Percentiles rank a stretch among this genome's conserved stretches.
These are phyloP conservation scores for Aspergillus ochraceus DNA, from an alignment of 2,329 filamentous ascomycete genomes.

Conservation along the genomic window DNA sequence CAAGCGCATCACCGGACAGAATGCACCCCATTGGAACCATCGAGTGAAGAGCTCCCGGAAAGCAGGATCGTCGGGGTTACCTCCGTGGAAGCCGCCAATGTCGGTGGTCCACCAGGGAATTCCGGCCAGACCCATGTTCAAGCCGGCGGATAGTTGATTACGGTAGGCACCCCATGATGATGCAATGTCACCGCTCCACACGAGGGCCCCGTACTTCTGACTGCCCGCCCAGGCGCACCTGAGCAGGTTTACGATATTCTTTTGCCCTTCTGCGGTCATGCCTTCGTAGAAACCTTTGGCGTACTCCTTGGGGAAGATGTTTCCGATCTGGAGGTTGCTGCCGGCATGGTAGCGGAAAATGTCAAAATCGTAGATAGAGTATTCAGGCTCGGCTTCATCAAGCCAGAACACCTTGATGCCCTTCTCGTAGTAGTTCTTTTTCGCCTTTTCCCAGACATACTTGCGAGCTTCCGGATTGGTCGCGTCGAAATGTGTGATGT, in stretches of 20 bases:
- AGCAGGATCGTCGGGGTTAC: slow-evolving; percentile 53
- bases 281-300: slow-evolving; percentile 62
- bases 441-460: slow-evolving; percentile 61
- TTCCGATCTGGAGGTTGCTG: slow-evolving; percentile 57
- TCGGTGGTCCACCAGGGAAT: slow-evolving; percentile 71
- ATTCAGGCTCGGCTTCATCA: slow-evolving; percentile 66
- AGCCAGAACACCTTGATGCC: slow-evolving; percentile 68
- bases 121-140: slow-evolving; percentile 66
- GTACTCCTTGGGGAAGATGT: slow-evolving; percentile 61
- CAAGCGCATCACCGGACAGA: slow-evolving; percentile 66
- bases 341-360: slow-evolving; percentile 63
- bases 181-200: slow-evolving; percentile 69
- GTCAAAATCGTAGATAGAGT: slow-evolving; percentile 65
- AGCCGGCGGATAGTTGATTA: slow-evolving; percentile 61
- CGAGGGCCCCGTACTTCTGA: slow-evolving; percentile 64
- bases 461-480: slow-evolving; percentile 61
- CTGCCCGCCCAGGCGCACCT: slow-evolving; percentile 59
- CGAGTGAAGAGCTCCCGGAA: slow-evolving; percentile 66
- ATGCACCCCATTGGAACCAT: slow-evolving; percentile 70
- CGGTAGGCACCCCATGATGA: slow-evolving; percentile 62
- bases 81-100: slow-evolving; percentile 69
- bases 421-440: slow-evolving; percentile 61
- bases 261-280: slow-evolving; percentile 52
- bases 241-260: slow-evolving; percentile 60
- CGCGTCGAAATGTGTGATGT: slow-evolving; percentile 62